These are phyloP conservation scores for Aspergillus candidus DNA, from an alignment of 2,329 filamentous ascomycete genomes.

Conservation along the genomic window DNA sequence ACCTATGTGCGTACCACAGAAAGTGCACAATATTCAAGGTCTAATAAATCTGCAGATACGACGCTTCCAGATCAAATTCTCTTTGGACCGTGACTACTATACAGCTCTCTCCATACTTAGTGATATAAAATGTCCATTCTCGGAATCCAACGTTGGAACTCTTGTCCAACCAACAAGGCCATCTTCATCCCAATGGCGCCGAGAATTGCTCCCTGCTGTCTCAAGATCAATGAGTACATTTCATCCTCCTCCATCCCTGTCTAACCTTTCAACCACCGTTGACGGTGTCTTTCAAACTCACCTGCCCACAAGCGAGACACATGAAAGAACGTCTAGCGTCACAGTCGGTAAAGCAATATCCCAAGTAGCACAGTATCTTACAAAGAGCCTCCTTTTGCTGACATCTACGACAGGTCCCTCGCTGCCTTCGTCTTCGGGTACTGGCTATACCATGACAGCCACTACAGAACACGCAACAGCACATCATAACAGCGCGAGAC, in stretches of 20 bases:
- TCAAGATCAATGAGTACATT: constrained; percentile 2
- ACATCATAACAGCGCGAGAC: too few species aligned
- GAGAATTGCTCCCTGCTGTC: constrained; percentile 9
- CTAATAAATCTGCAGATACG: constrained; percentile 28
- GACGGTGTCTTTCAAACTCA: constrained; percentile 4
- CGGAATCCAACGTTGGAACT: constrained; percentile 29
- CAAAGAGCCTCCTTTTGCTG: too few species aligned
- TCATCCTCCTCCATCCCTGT: not conserved
- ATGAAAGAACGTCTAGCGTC: constrained; percentile 1
- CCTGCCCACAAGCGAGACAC: constrained; percentile 1
- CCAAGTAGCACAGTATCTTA: not conserved
- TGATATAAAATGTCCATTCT: constrained; percentile 39
- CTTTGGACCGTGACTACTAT: constrained; percentile 35
- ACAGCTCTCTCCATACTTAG: constrained; percentile 37
- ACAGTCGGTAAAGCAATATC: constrained; percentile 4
- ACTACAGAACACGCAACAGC: too few species aligned
- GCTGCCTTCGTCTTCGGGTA: too few species aligned
- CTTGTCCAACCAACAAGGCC: constrained; percentile 15
- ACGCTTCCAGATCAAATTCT: constrained; percentile 43
- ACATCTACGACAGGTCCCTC: too few species aligned
- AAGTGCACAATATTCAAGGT: not conserved
- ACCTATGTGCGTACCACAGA: constrained; percentile 20
- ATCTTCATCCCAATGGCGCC: constrained; percentile 24
- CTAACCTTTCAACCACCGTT: constrained; percentile 4
- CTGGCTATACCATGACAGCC: too few species aligned